Base-by-base conservation (phyloP, 2,329 filamentous ascomycete genomes). In the Sporothrix variecibatus region DNA sequence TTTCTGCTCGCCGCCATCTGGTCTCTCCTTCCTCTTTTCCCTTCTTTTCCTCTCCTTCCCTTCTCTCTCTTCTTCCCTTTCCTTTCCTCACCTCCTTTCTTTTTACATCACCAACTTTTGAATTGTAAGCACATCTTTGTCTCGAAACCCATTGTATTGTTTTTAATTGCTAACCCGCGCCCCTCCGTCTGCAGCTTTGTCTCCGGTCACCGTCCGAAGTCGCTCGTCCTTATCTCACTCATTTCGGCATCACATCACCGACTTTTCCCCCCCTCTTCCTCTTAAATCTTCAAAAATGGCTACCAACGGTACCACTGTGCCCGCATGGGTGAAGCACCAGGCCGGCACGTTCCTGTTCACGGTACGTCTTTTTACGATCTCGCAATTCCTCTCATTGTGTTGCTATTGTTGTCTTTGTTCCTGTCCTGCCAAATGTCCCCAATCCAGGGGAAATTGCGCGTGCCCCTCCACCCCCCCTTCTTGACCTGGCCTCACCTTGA, bases 321-420 rank as follows among this genome's bases (percentile, higher is more conserved):
- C 80, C 77, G 76, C 78, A 73, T 83, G 82, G 82, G 83, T 81
- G 80, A 85, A 86, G 83, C 85, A 87, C 83, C 89, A 90, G 79
- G 83, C 87, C 82, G 92, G 91, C 77, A 93, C 90, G 80, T 95
- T 95, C 87, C 90, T 95, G 78, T 95, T 95, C 89, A 96, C 93
- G 81, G 89, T 91, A 87, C 84, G 85, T 69, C 40, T 8, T 43
- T 51, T 23, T 56, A 28, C 38, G 62, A n/a, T 20, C 15, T 51
- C n/a, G 38, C 15, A 20, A 49, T 12, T 53, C 51, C 8, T 20
- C 23, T 49, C 43, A 7, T 38, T 23, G 17, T 38, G 65, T n/a
- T 34, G 26, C 67, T 34, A 67, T 56, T 68, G 12, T 67, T 20
- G n/a, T 49, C 49, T 68, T 73, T 43, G 62, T 73, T 38, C n/a